These are phyloP conservation scores for Papiliotrema laurentii DNA, from an alignment of 1,284 basidiomycete genomes.

Conservation along the genomic window DNA sequence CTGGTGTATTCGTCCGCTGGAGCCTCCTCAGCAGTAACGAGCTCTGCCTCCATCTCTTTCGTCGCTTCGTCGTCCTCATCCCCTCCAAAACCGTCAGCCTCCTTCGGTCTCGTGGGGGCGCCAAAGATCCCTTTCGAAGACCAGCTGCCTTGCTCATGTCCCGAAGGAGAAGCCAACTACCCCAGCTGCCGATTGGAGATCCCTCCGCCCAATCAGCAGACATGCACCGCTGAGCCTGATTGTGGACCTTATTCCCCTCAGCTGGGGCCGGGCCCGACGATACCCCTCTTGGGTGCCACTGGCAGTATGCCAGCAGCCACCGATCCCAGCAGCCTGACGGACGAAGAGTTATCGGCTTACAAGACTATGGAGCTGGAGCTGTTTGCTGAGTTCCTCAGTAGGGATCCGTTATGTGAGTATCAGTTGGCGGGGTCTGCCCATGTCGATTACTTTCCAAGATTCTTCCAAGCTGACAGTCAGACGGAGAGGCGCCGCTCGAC, in stretches of 20 bases:
- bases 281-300: neutral
- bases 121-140: neutral
- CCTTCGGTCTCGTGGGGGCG: neutral
- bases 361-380: slow-evolving; percentile 1
- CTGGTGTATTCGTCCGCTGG: no score
- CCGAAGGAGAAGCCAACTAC: neutral
- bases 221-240: neutral
- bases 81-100: no score
- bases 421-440: neutral
- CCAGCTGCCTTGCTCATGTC: neutral
- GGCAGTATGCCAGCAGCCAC: neutral
- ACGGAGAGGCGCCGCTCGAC: neutral
- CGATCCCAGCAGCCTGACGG: neutral
- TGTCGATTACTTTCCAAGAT: neutral
- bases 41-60: neutral
- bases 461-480: neutral
- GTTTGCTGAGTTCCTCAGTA: neutral
- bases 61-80: neutral
- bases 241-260: neutral
- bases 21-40: no score
- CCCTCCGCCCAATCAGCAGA: neutral
- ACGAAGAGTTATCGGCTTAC: neutral
- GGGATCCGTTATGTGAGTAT: neutral
- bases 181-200: neutral
- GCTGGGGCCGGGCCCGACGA: neutral